Evolutionary conservation across 2,329 filamentous ascomycete genomes (phyloP), one percentile per base, ranked within the genome.

Genomic region (Cladosporium sp.): DNA sequence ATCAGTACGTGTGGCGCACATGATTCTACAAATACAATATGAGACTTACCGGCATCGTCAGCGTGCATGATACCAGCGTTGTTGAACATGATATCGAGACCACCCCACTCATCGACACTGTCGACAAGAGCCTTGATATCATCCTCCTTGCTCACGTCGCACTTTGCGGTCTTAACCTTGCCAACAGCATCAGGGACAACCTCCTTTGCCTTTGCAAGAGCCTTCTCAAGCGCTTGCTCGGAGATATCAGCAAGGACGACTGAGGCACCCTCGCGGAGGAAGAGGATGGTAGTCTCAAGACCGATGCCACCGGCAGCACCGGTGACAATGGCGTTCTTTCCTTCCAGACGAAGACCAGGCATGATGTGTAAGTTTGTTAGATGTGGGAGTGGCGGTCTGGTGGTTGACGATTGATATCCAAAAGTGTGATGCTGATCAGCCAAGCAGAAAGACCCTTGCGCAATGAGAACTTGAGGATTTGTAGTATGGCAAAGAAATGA

Each of bases 21-120:
- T 18, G 34, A 38, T 15, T 24, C 1, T 92, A 89, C 75, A 87
- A 14, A 12, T 18, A 68, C 30, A 10, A 32, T 7, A 10, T 5
- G 30, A 32, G 30, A 32, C 74, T 66, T 65, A 78, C 76, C 76
- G 44, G 80, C 81, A 68, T 84, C 81, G 66, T 90, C 84, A 58
- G 88, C 89, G 81, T 97, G 93, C 93, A 97, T 97, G 79, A 97
- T 97, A 65, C 93, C 93, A 28, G 93, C 93, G 78, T 97, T 97
- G 87, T 97, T 97, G 88, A 97, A 97, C 74, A 97, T 92, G 76
- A 97, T 84, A 78, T 97, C 93, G 3, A 95, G 80, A 54, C 93
- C 93, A 75, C 93, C 93, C 91, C 92, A 96, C 66, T 86, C 77
- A 79, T 97, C 93, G 66, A 94, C 81, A 11, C 86, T 81, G 71